Evolutionary conservation across 2,329 filamentous ascomycete genomes (phyloP).

Genomic region (Neurospora sp.): DNA sequence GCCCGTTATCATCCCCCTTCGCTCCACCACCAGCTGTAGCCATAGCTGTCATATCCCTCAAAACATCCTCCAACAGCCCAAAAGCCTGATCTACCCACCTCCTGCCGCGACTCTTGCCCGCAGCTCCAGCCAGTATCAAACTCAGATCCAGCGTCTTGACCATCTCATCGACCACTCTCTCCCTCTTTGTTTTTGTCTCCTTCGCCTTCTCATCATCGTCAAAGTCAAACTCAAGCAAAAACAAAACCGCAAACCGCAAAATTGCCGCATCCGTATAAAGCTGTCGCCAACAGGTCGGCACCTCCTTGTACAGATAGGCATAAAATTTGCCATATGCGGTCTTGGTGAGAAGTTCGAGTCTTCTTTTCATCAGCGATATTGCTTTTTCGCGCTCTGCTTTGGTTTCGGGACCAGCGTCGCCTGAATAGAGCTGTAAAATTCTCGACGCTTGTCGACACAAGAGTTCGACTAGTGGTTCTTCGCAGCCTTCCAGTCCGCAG

Average conservation of each 20-base stretch:
- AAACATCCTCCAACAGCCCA: conserved; percentile 26
- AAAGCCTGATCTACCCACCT: conserved; percentile 43
- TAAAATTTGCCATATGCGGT: conserved; percentile 59
- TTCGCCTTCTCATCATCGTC: background rate
- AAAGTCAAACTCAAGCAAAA: conserved; percentile 17
- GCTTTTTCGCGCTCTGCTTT: conserved; percentile 12
- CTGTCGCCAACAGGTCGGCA: conserved; percentile 58
- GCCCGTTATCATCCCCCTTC: background rate
- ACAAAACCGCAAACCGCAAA: conserved; percentile 41
- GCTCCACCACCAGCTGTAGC: background rate
- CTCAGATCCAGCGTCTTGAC: conserved; percentile 64
- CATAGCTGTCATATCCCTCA: conserved; percentile 8
- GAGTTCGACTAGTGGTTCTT: conserved; percentile 13
- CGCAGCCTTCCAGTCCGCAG: conserved; percentile 9
- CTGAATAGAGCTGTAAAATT: conserved; percentile 7
- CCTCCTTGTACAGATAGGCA: conserved; percentile 54
- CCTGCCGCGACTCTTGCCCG: conserved; percentile 37
- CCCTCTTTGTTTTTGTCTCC: background rate
- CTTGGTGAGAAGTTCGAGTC: conserved; percentile 46
- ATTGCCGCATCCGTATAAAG: conserved; percentile 64
- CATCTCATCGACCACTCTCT: conserved; percentile 38
- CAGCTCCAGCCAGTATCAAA: conserved; percentile 63
- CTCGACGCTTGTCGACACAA: conserved; percentile 13
- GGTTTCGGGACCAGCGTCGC: background rate
- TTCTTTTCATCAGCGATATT: conserved; percentile 23